Conservation (phyloP, 2,329 filamentous ascomycete species). For the Sporothrix curviconia region DNA sequence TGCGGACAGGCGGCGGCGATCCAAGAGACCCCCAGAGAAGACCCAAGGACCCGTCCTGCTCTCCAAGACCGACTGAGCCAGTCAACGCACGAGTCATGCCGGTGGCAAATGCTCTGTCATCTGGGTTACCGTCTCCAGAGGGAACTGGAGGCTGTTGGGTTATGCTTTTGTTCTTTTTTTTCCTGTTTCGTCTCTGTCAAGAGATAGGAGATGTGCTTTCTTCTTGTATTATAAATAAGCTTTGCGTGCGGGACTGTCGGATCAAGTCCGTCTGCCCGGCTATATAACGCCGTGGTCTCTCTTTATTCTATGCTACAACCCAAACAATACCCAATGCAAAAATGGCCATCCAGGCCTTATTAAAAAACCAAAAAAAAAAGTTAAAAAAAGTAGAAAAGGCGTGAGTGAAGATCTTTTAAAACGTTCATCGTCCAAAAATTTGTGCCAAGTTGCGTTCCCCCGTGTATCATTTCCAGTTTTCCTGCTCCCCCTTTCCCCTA, state of each 20-base stretch:
- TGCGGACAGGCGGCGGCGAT: slow-evolving; percentile 29
- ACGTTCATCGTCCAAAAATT: not conserved
- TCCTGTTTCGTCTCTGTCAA: not conserved
- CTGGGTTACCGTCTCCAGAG: too few species aligned
- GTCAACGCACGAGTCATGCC: too few species aligned
- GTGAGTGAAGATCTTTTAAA: not conserved
- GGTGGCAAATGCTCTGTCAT: too few species aligned
- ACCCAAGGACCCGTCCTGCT: not conserved
- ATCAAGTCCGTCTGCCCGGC: too few species aligned
- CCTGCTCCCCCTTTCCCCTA: slow-evolving; percentile 25
- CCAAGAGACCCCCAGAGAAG: slow-evolving; percentile 24
- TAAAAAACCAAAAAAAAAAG: not conserved
- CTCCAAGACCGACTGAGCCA: slow-evolving; percentile 8
- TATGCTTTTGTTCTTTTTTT: not conserved
- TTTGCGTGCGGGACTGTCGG: not conserved
- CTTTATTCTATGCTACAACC: not conserved
- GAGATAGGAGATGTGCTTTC: not conserved
- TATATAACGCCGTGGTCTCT: not conserved
- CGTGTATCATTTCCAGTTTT: too few species aligned
- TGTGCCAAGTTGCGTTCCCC: too few species aligned
- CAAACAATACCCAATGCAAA: slow-evolving; percentile 8
- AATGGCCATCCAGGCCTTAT: not conserved
- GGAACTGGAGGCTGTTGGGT: too few species aligned
- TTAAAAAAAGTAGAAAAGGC: not conserved
- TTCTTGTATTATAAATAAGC: not conserved